Percentiles rank a stretch among this genome's conserved stretches.
phyloP scores from a whole-genome alignment of 371 early-diverging fungal species.

The Apophysomyces sp. region DNA sequence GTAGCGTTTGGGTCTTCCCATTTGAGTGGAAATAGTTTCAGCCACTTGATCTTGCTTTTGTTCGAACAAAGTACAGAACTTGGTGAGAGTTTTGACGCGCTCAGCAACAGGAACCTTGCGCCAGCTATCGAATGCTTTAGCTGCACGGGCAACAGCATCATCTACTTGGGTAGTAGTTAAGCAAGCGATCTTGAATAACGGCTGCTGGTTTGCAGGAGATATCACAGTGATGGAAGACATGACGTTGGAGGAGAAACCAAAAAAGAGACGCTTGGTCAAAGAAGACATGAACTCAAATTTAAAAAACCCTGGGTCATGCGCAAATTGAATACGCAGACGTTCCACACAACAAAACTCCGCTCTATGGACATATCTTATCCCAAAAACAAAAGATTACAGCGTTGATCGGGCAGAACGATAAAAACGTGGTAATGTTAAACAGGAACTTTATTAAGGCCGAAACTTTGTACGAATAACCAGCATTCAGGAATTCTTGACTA shows the following conservation, averaged over 20 bases:
- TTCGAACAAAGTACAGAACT: conserved; percentile 61
- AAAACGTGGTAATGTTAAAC: too few species aligned
- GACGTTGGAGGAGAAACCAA: background rate
- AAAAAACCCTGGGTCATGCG: background rate
- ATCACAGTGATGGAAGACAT: conserved; percentile 26
- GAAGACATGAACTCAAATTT: background rate
- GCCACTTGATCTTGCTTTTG: conserved; percentile 61
- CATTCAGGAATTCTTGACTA: background rate
- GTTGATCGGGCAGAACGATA: too few species aligned
- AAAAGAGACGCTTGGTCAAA: background rate
- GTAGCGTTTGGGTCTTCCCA: conserved; percentile 80
- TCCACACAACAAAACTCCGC: too few species aligned
- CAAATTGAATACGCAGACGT: background rate
- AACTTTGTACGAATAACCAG: background rate
- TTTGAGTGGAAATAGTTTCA: conserved; percentile 62
- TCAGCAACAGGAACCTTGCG: conserved; percentile 48
- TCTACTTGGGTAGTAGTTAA: conserved; percentile 43
- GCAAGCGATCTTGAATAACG: conserved; percentile 28
- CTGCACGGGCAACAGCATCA: conserved; percentile 40
- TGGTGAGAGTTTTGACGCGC: conserved; percentile 53
- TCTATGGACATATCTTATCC: background rate
- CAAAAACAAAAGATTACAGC: background rate
- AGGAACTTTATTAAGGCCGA: background rate
- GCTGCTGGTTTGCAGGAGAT: conserved; percentile 36
- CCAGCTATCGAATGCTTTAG: conserved; percentile 54